Base-by-base conservation (phyloP, 2,329 filamentous ascomycete genomes). In the Metarhizium rileyi region DNA sequence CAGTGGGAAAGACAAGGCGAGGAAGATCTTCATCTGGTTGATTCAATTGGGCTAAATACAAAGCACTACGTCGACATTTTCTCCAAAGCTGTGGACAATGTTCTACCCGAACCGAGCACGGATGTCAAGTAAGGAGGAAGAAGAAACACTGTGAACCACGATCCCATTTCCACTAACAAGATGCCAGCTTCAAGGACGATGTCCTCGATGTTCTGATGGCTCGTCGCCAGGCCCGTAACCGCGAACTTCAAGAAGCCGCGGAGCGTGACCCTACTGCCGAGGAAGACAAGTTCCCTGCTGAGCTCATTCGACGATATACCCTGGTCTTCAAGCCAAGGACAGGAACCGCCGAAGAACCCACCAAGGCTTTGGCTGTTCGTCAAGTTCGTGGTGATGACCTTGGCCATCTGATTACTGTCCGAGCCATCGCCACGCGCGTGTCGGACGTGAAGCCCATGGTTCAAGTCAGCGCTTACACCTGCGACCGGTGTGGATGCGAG, bases 381-480 rank as follows among this genome's bases (percentile, higher is more conserved):
- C 83, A 97, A 62, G 88, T 98, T 27, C 84, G 87, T 40, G 93
- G 91, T 58, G 90, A 96, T 60, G 88, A 98, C 65, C 78, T 98
- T 2, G 93, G 93, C 44, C 83, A 87, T 59, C 79, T 98, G 55
- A 97, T 98, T 65, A 97, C 93, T 4, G 80, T 98, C 45, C 84
- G 93, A 51, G 91, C 90, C 55, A 98, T 98, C 55, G 84, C 90
- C 2, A 98, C 93, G 1, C 80, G 93, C 62, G 93, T 97, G 1
- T 96, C 93, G 2, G 93, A 98, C 63, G 93, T 98, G 59, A 98
- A 98, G 74, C 93, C 93, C 35, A 83, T 93, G 10, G 87, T 97
- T n/a, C 87, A 91, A 63, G 94, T 98, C 63, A 96, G 95, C 66
- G 93, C 93, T 35, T 98, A 98, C 69, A 93, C 90, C 48, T 98